Percentiles rank a stretch among this genome's conserved stretches.
phyloP scores from a whole-genome alignment of 768 basidiomycete genomes.

The Naganishia vaughanmartiniae region DNA sequence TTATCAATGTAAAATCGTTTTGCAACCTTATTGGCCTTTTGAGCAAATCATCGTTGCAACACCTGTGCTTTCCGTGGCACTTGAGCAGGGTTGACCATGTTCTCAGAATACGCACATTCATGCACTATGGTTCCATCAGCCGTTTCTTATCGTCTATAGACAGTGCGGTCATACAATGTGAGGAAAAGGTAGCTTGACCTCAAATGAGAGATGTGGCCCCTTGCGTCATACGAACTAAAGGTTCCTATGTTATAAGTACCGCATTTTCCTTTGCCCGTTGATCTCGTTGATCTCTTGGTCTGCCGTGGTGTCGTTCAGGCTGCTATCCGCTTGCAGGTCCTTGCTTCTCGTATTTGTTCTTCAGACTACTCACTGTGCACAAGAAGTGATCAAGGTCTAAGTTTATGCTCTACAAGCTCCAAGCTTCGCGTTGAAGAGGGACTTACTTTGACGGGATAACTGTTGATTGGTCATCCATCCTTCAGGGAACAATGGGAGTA shows the following conservation, averaged over 20 bases:
- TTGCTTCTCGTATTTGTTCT: background rate
- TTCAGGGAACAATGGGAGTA: constrained; percentile 44
- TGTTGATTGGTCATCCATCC: constrained; percentile 37
- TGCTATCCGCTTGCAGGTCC: background rate
- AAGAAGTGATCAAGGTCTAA: background rate
- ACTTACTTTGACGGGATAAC: constrained; percentile 48
- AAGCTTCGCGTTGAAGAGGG: background rate
- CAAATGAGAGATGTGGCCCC: no score
- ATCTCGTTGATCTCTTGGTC: background rate
- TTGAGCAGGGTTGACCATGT: no score
- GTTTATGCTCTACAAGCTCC: background rate
- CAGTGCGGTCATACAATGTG: no score
- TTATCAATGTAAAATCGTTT: background rate
- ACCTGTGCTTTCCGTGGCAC: background rate
- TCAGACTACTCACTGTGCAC: constrained; percentile 11
- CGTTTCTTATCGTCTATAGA: no score
- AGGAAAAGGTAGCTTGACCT: no score
- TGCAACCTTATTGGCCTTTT: no score
- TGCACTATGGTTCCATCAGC: no score
- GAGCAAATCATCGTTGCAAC: no score
- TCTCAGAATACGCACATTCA: no score
- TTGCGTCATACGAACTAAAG: no score
- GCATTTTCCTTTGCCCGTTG: no score
- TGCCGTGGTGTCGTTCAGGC: background rate
- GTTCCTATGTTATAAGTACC: no score